Evolutionary conservation across 192 early-diverging fungal species (phyloP).

Genomic region (Fimicolochytrium jonesii): DNA sequence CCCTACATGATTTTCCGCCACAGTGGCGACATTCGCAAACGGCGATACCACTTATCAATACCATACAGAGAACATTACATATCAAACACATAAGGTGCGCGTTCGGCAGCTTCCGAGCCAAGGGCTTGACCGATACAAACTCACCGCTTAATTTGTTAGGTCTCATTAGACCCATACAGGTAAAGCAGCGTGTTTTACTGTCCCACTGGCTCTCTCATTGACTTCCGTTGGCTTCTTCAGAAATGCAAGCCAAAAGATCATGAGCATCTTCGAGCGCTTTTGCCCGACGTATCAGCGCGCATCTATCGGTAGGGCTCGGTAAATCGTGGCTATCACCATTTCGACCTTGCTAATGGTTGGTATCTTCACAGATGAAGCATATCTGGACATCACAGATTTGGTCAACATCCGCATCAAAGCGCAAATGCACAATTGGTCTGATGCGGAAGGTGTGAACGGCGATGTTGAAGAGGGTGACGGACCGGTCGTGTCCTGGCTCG

Average conservation of each 20-base stretch:
- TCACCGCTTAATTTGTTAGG: too few species aligned
- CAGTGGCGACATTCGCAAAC: constrained; percentile 75
- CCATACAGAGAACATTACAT: constrained; percentile 54
- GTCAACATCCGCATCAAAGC: constrained; percentile 46
- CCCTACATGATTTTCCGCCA: background rate
- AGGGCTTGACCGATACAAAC: too few species aligned
- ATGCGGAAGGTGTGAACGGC: constrained; percentile 2
- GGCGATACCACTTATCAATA: constrained; percentile 66
- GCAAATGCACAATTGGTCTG: background rate
- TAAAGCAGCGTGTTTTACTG: too few species aligned
- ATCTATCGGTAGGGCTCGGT: constrained; percentile 33
- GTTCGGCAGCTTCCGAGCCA: too few species aligned
- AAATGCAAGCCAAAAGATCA: constrained; percentile 65
- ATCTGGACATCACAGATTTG: constrained; percentile 74
- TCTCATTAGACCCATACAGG: constrained; percentile 28
- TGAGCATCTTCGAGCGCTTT: constrained; percentile 59
- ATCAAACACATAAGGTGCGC: constrained; percentile 76
- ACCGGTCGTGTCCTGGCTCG: constrained; percentile 29
- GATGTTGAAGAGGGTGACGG: background rate
- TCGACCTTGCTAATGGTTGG: constrained; percentile 39
- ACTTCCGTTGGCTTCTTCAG: background rate
- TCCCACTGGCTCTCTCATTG: too few species aligned
- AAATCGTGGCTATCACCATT: background rate
- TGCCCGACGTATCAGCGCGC: constrained; percentile 64
- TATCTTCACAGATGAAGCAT: constrained; percentile 78